These are phyloP conservation scores for Pseudopithomyces chartarum DNA, from an alignment of 2,329 filamentous ascomycete species.

Conservation along the genomic window DNA sequence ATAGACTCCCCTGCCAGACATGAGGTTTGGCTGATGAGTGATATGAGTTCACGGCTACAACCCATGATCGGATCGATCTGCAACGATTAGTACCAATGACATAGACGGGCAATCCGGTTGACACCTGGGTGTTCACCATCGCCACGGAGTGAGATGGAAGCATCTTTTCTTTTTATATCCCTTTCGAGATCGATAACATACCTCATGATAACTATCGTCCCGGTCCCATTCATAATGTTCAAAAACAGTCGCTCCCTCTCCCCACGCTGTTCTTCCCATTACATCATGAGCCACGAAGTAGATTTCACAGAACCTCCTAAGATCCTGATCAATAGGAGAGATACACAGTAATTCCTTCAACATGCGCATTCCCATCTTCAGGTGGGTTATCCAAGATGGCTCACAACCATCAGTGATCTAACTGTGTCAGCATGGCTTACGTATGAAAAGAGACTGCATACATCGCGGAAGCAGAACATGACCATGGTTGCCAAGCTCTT, in stretches of 20 bases:
- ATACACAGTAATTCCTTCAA: neutral
- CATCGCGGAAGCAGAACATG: conserved; percentile 43
- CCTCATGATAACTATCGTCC: conserved; percentile 22
- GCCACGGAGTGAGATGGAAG: neutral
- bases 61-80: conserved; percentile 38
- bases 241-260: conserved; percentile 12
- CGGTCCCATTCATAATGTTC: conserved; percentile 22
- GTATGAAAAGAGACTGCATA: neutral
- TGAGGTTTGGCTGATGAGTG: conserved; percentile 18
- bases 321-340: conserved; percentile 1
- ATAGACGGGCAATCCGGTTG: neutral
- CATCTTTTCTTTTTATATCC: neutral
- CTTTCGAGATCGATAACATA: neutral
- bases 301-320: conserved; percentile 30
- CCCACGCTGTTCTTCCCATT: conserved; percentile 29
- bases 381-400: conserved; percentile 39
- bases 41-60: conserved; percentile 32
- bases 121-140: neutral
- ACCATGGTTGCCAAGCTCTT: conserved; percentile 31
- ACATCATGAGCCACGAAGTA: conserved; percentile 44
- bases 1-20: conserved; percentile 15
- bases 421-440: neutral
- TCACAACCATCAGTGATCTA: conserved; percentile 37
- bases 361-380: conserved; percentile 11
- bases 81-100: neutral